These are phyloP conservation scores for Talaromyces atroroseus DNA, from an alignment of 2,329 filamentous ascomycete species.

Conservation along the genomic window DNA sequence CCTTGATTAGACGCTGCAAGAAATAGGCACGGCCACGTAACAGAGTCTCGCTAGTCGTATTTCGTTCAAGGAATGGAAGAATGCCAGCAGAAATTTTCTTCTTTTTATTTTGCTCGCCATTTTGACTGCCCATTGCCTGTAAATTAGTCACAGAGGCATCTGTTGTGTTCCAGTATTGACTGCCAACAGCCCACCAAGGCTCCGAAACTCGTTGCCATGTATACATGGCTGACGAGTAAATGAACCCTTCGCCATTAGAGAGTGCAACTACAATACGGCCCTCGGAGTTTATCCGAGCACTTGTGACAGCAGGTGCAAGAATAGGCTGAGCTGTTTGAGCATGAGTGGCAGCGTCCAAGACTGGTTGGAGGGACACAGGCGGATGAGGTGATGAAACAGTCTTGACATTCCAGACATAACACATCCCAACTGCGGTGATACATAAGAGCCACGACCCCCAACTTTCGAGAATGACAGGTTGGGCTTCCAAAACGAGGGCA, in stretches of 20 bases:
- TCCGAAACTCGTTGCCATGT: conserved; percentile 95
- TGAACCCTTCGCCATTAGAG: conserved; percentile 90
- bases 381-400: conserved; percentile 80
- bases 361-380: conserved; percentile 79
- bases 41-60: conserved; percentile 88
- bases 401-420: conserved; percentile 88
- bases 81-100: conserved; percentile 74
- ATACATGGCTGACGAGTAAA: conserved; percentile 79
- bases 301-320: conserved; percentile 76
- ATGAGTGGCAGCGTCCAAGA: conserved; percentile 79
- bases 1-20: conserved; percentile 85
- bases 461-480: conserved; percentile 89
- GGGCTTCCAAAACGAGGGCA: conserved; percentile 79
- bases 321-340: conserved; percentile 74
- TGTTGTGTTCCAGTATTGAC: conserved; percentile 98
- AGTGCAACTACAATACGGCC: conserved; percentile 85
- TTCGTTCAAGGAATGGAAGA: conserved; percentile 85
- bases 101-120: conserved; percentile 47
- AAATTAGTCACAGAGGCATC: conserved; percentile 82
- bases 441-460: conserved; percentile 84
- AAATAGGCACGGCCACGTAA: conserved; percentile 89
- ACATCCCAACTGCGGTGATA: conserved; percentile 81
- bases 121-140: conserved; percentile 63
- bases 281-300: conserved; percentile 81
- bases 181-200: conserved; percentile 95